Percentiles rank a stretch among this genome's conserved stretches.
Conservation (phyloP, 73 alveolate species). For the Paramecium octaurelia region DNA sequence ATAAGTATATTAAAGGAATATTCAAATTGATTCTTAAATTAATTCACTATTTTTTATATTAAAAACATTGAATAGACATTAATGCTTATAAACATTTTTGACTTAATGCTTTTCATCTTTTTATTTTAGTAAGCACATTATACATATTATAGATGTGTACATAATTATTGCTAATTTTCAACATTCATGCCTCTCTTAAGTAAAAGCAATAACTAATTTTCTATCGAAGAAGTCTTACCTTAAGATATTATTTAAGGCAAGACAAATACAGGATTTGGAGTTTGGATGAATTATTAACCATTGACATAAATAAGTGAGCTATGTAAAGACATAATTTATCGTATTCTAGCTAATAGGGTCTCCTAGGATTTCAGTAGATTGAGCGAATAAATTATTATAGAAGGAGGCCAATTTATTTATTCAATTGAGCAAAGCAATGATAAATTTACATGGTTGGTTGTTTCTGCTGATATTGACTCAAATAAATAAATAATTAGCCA, state of each 20-base stretch:
- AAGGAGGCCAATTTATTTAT: not conserved
- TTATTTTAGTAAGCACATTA: not conserved
- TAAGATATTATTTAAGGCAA: not conserved
- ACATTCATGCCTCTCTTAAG: not conserved
- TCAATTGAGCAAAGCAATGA: not conserved
- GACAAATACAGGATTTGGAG: not conserved
- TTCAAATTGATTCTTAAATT: not conserved
- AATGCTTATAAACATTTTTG: not conserved
- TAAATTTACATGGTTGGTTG: not conserved
- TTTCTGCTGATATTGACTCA: not conserved
- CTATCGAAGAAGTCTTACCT: not conserved
- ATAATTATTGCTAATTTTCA: not conserved
- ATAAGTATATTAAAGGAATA: no score
- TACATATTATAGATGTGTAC: no score
- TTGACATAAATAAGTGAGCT: not conserved
- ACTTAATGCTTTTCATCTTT: not conserved
- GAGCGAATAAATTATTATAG: not conserved
- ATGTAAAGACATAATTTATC: not conserved
- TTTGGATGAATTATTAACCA: not conserved
- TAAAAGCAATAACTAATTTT: not conserved
- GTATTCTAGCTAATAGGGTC: not conserved
- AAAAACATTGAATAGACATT: not conserved
- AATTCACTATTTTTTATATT: not conserved
- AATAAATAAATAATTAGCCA: not conserved
- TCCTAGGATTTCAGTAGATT: not conserved